Conservation (phyloP, 1,139 yeast genomes). For the Saccharomyces hybrid region DNA sequence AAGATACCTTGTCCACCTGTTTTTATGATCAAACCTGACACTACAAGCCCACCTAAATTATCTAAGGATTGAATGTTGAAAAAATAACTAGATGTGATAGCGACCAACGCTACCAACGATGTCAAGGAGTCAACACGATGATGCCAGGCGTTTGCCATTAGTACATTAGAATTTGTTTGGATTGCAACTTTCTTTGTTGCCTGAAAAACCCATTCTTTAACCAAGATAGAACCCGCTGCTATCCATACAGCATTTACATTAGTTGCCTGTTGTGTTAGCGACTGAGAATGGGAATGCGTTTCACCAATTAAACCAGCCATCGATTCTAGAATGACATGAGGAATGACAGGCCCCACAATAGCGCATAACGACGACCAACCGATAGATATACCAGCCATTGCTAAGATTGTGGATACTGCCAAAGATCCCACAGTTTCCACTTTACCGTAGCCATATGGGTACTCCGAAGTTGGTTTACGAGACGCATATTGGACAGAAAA, state of each 20-base stretch:
- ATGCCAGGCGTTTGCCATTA: constrained; percentile 97
- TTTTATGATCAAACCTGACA: constrained; percentile 67
- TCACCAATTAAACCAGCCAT: constrained; percentile 23
- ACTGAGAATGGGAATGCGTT: constrained; percentile 39
- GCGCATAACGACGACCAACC: constrained; percentile 81
- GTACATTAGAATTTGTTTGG: constrained; percentile 72
- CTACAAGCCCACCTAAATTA: constrained; percentile 83
- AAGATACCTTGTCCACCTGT: constrained; percentile 77
- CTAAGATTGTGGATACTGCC: constrained; percentile 71
- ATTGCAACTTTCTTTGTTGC: constrained; percentile 76
- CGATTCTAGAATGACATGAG: constrained; percentile 45
- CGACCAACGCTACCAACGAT: constrained; percentile 79
- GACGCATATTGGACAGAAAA: constrained; percentile 78
- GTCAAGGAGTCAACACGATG: constrained; percentile 94
- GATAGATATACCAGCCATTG: constrained; percentile 83
- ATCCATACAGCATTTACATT: constrained; percentile 93
- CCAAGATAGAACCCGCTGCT: constrained; percentile 76
- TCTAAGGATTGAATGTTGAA: constrained; percentile 78
- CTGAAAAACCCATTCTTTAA: constrained; percentile 80
- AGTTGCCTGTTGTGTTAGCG: constrained; percentile 42
- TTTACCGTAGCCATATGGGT: constrained; percentile 88
- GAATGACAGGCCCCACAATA: constrained; percentile 59
- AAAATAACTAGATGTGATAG: constrained; percentile 79
- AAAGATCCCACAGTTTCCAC: constrained; percentile 87
- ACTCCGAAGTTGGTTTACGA: constrained; percentile 53